A percentile compares a stretch with the other conserved stretches of the same genome.
Conservation (phyloP, 768 basidiomycete species). For the Cystoderma amianthinum region DNA sequence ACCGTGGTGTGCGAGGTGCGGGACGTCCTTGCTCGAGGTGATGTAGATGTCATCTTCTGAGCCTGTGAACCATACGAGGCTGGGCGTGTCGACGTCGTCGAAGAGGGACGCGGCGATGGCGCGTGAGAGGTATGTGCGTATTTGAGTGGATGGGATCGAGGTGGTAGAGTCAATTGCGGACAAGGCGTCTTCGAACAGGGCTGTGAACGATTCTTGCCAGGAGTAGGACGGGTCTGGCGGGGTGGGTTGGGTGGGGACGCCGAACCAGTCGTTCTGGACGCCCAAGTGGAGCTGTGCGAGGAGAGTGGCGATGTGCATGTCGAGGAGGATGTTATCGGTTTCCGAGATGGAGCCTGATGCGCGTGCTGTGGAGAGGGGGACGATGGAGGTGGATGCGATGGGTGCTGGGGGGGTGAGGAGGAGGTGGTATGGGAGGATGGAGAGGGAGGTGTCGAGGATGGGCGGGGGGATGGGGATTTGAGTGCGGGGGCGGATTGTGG, state of each 20-base stretch:
- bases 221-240: slow-evolving; percentile 41
- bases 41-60: slow-evolving; percentile 54
- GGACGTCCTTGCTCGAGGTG: slow-evolving; percentile 11
- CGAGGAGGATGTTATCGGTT: slow-evolving; percentile 36
- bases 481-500: slow-evolving; percentile 33
- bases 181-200: slow-evolving; percentile 51
- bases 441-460: slow-evolving; percentile 40
- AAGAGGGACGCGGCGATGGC: slow-evolving; percentile 74
- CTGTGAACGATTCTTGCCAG: slow-evolving; percentile 73
- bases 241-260: slow-evolving; percentile 33
- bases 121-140: slow-evolving; percentile 49
- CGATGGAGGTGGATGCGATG: slow-evolving; percentile 23
- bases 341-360: slow-evolving; percentile 23
- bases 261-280: slow-evolving; percentile 77
- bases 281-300: slow-evolving; percentile 56
- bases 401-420: slow-evolving; percentile 41
- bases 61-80: slow-evolving; percentile 58
- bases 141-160: slow-evolving; percentile 28
- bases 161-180: slow-evolving; percentile 25
- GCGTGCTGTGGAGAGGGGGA: slow-evolving; percentile 32
- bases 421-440: slow-evolving; percentile 40
- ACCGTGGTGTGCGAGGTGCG: too few species aligned
- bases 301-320: slow-evolving; percentile 54
- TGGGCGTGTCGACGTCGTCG: slow-evolving; percentile 69
- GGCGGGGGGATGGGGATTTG: slow-evolving; percentile 44